A percentile compares a stretch with the other conserved stretches of the same genome.
phyloP scores from a whole-genome alignment of 352 stramenopile species.

The Pythium apleroticum region DNA sequence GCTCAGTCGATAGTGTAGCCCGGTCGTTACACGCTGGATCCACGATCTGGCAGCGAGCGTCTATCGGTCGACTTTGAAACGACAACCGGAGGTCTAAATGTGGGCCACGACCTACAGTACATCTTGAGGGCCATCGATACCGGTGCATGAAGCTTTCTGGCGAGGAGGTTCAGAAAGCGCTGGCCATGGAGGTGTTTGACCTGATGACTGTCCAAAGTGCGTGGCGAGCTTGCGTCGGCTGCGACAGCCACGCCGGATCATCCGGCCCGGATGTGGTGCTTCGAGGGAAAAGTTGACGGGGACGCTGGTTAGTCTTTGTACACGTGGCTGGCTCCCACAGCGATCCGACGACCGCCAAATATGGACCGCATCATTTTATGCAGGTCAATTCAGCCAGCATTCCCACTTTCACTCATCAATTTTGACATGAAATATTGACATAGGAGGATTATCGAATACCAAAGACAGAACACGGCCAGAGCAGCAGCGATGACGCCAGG shows the following conservation, averaged over 20 bases:
- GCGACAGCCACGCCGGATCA: conserved; percentile 6
- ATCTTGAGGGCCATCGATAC: background rate
- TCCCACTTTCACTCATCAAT: background rate
- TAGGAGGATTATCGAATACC: conserved; percentile 13
- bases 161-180: background rate
- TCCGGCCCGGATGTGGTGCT: conserved; percentile 26
- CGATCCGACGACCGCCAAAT: conserved; percentile 11
- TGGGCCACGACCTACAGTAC: background rate
- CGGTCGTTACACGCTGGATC: conserved; percentile 21
- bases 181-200: background rate
- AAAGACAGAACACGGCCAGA: conserved; percentile 13
- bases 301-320: conserved; percentile 20
- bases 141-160: background rate
- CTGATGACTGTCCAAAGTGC: conserved; percentile 10
- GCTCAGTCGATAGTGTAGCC: background rate
- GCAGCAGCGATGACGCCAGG: conserved; percentile 13
- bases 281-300: conserved; percentile 18
- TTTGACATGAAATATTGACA: background rate
- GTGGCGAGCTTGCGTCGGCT: conserved; percentile 1
- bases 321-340: conserved; percentile 8
- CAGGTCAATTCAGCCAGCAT: conserved; percentile 6
- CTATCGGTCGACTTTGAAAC: background rate
- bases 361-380: conserved; percentile 22
- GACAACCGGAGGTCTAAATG: background rate
- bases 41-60: background rate